These are phyloP conservation scores for Monosporascus sp. DNA, from an alignment of 2,329 filamentous ascomycete genomes.

Conservation along the genomic window DNA sequence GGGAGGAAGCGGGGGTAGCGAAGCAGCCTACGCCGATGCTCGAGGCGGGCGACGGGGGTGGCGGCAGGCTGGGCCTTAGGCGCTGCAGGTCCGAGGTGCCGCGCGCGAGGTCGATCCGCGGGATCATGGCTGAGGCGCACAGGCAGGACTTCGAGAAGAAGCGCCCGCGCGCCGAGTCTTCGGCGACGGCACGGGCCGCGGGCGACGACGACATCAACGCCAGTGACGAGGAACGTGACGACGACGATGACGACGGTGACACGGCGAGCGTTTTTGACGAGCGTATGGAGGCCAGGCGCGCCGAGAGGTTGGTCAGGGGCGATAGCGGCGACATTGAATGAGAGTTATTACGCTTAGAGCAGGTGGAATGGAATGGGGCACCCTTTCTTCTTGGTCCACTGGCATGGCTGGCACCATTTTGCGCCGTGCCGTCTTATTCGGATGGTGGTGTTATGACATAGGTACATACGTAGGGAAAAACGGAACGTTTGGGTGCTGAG, in stretches of 20 bases:
- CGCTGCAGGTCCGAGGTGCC: slow-evolving; percentile 15
- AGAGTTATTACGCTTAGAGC: background rate
- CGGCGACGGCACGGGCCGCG: slow-evolving; percentile 9
- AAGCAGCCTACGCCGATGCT: slow-evolving; percentile 13
- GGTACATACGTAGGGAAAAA: no score
- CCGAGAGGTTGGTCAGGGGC: slow-evolving; percentile 13
- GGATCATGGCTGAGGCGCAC: slow-evolving; percentile 77
- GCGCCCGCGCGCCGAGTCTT: slow-evolving; percentile 29
- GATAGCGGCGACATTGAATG: background rate
- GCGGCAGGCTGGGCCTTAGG: slow-evolving; percentile 6
- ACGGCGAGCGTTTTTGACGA: slow-evolving; percentile 20
- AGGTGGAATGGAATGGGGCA: no score
- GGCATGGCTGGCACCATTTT: no score
- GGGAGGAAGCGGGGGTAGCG: slow-evolving; percentile 8
- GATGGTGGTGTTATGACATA: no score
- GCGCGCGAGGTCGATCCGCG: slow-evolving; percentile 39
- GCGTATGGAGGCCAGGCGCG: slow-evolving; percentile 17
- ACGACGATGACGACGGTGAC: slow-evolving; percentile 28
- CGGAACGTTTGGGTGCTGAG: no score
- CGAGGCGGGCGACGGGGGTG: slow-evolving; percentile 10
- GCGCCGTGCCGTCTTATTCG: no score
- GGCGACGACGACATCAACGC: background rate
- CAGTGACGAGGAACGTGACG: slow-evolving; percentile 7
- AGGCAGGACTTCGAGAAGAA: slow-evolving; percentile 86
- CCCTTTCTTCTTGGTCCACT: no score